Base-by-base conservation (phyloP, 2,329 filamentous ascomycete genomes). In the Colletotrichum orbiculare region DNA sequence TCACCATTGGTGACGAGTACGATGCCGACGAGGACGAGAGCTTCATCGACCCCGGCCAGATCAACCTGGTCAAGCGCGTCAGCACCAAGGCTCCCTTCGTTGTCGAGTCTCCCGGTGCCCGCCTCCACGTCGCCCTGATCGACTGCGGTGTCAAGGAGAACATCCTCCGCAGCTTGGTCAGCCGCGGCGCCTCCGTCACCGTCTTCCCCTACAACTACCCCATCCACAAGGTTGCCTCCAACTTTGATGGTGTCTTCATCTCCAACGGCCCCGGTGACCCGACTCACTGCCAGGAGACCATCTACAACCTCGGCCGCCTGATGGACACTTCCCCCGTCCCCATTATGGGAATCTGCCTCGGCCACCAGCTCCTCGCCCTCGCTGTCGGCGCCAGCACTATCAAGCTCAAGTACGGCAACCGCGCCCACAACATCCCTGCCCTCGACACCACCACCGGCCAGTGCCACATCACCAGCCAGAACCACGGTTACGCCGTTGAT, bases 131-230 rank as follows among this genome's bases (percentile, higher is more conserved):
- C 71, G 96, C 95, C 64, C 87, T 99, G 71, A 91, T 99, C 76
- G 96, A 99, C 82, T 99, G 96, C 75, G 96, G 96, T 84, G 96
- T 98, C 71, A 99, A 99, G 88, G 96, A 99, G 87, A 99, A 99
- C 84, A 99, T 99, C 73, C 89, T 99, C 66, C 93, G 96, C 75
- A 96, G 92, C 78, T 85, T 99, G 66, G 94, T 98, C 75, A 90
- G 87, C 80, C 94, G 96, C 69, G 96, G 96, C 67, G 93, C 94
- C 58, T 94, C 92, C 69, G 92, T 97, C 69, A 98, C 96, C 45
- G 92, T 93, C 73, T 96, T 99, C 85, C 96, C 96, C 65, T 97
- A 91, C 81, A 90, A 98, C 83, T 98, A 96, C 83, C 95, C 94
- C 57, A 96, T 99, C 77, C 94, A 98, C 87, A 97, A 98, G 87